Conservation (phyloP, 371 early-diverging fungal species). For the Conidiobolus incongruus region DNA sequence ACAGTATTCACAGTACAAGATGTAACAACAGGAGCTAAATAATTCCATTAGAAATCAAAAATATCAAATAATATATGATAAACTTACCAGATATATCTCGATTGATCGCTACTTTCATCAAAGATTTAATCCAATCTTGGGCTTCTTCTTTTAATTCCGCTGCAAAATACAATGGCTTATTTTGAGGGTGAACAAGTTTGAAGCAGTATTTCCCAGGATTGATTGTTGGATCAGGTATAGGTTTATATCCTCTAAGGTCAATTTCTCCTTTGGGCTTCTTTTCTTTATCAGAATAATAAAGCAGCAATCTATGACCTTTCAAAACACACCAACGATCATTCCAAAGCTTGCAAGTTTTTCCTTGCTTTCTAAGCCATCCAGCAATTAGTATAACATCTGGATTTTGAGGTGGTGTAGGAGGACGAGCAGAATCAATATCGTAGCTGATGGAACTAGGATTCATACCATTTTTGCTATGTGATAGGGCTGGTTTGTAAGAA, state of each 20-base stretch:
- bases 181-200: slow-evolving; percentile 28
- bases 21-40: slow-evolving; percentile 34
- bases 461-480: no score
- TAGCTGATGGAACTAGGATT: no score
- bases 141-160: slow-evolving; percentile 14
- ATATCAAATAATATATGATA: no score
- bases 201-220: slow-evolving; percentile 35
- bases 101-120: slow-evolving; percentile 41
- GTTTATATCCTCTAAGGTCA: slow-evolving; percentile 22
- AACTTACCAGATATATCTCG: slow-evolving; percentile 20
- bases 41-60: no score
- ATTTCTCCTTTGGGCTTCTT: slow-evolving; percentile 24
- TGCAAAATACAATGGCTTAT: slow-evolving; percentile 31
- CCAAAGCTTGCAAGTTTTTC: slow-evolving; percentile 36
- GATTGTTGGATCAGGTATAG: slow-evolving; percentile 27
- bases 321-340: slow-evolving; percentile 44
- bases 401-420: not conserved
- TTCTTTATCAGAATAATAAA: slow-evolving; percentile 35
- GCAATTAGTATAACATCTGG: not conserved
- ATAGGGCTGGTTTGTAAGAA: no score
- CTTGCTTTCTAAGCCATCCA: slow-evolving; percentile 32
- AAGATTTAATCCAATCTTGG: slow-evolving; percentile 23
- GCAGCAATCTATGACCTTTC: slow-evolving; percentile 30
- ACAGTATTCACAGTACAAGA: slow-evolving; percentile 35
- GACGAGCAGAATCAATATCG: no score